These are phyloP conservation scores for Mycosphaerelloides madeirae DNA, from an alignment of 2,329 filamentous ascomycete genomes.

Conservation along the genomic window DNA sequence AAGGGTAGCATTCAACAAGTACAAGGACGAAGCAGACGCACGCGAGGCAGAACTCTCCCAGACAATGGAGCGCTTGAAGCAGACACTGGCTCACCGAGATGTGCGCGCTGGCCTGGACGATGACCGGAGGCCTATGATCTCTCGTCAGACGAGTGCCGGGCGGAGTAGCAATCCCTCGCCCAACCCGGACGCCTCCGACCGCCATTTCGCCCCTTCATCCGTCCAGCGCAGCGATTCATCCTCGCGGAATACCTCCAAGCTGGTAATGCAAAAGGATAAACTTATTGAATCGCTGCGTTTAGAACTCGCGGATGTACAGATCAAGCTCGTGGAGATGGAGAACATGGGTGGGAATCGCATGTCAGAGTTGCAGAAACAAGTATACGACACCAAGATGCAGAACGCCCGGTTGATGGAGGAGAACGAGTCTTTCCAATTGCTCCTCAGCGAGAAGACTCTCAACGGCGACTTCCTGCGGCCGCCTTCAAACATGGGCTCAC, in stretches of 20 bases:
- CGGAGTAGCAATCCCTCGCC: constrained; percentile 47
- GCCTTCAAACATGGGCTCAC: constrained; percentile 46
- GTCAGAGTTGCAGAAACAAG: constrained; percentile 81
- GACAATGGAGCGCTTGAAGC: constrained; percentile 87
- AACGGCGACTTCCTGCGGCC: constrained; percentile 63
- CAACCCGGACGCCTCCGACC: constrained; percentile 52
- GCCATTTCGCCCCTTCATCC: constrained; percentile 74
- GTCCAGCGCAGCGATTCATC: constrained; percentile 77
- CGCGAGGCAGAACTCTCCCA: constrained; percentile 86
- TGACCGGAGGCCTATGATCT: constrained; percentile 51
- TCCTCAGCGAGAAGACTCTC: constrained; percentile 89
- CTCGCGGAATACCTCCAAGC: constrained; percentile 66
- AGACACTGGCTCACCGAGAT: constrained; percentile 74
- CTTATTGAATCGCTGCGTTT: constrained; percentile 87
- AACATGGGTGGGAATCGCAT: constrained; percentile 84
- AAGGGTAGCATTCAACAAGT: constrained; percentile 77
- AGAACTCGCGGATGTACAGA: constrained; percentile 89
- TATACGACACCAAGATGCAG: constrained; percentile 90
- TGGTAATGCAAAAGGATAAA: constrained; percentile 92
- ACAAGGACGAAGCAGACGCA: constrained; percentile 81
- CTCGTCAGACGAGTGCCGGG: constrained; percentile 25
- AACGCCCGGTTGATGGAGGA: constrained; percentile 97
- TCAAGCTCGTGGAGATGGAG: constrained; percentile 90
- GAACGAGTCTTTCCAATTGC: constrained; percentile 94
- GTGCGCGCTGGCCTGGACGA: constrained; percentile 47